A percentile compares a stretch with the other conserved stretches of the same genome.
phyloP scores from a whole-genome alignment of 164 flowering plant species.

The Echeveria elegans region DNA sequence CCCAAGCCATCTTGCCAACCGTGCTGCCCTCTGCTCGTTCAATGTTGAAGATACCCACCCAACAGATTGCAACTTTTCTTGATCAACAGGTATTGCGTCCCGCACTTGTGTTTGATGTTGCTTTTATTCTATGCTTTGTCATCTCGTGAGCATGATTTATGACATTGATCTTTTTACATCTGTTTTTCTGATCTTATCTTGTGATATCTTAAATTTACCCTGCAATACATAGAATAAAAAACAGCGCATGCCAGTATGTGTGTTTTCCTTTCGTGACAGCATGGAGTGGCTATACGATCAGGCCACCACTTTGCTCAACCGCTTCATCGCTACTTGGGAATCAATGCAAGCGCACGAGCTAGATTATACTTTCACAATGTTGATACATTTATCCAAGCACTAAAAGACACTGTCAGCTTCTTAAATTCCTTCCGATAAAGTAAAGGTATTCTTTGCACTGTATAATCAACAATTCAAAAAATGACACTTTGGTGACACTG shows the following conservation, averaged over 20 bases:
- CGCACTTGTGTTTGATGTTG: neutral
- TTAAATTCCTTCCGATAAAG: slow-evolving; percentile 69
- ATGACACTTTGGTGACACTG: no score
- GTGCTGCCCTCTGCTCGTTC: slow-evolving; percentile 91
- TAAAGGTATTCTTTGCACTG: neutral
- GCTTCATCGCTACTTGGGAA: slow-evolving; percentile 67
- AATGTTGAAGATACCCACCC: slow-evolving; percentile 78
- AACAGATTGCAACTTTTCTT: slow-evolving; percentile 81
- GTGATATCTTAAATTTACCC: no score
- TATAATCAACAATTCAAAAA: no score
- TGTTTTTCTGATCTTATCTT: no score
- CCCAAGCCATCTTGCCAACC: slow-evolving; percentile 58
- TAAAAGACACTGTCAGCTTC: slow-evolving; percentile 64
- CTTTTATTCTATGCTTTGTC: neutral
- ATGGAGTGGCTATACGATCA: slow-evolving; percentile 92
- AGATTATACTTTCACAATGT: slow-evolving; percentile 89
- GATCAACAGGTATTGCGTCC: slow-evolving; percentile 68
- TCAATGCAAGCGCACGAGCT: slow-evolving; percentile 84
- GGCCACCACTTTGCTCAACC: slow-evolving; percentile 98
- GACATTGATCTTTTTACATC: no score
- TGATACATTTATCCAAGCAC: slow-evolving; percentile 58
- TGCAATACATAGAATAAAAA: neutral
- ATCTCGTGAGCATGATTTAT: no score
- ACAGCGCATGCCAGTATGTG: neutral
- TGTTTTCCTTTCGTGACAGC: slow-evolving; percentile 33